phyloP scores from a whole-genome alignment of 352 stramenopile species.

The Globisporangium canariense region DNA sequence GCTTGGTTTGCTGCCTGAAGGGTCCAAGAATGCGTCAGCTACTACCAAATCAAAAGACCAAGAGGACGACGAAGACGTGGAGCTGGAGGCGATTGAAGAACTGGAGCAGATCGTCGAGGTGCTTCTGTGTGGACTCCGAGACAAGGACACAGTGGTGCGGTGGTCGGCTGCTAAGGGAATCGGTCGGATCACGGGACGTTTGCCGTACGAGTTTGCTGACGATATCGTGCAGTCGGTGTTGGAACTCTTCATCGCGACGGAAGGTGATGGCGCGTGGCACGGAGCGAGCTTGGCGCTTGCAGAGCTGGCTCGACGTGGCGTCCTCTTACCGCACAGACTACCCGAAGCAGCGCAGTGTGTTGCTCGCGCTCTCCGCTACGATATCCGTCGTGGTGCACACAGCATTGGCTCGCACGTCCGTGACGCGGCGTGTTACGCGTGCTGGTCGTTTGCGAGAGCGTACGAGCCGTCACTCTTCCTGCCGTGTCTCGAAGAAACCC shows the following conservation, averaged over 20 bases:
- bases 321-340: conserved; percentile 93
- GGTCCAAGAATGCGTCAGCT: background rate
- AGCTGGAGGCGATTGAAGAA: conserved; percentile 90
- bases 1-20: conserved; percentile 26
- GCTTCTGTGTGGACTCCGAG: conserved; percentile 82
- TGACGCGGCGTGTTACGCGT: conserved; percentile 97
- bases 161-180: conserved; percentile 99
- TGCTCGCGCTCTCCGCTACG: conserved; percentile 90
- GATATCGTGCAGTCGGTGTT: conserved; percentile 97
- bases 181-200: conserved; percentile 92
- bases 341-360: conserved; percentile 92
- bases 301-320: conserved; percentile 92
- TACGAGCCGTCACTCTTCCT: conserved; percentile 91
- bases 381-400: conserved; percentile 92
- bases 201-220: conserved; percentile 93
- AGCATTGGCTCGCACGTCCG: conserved; percentile 96
- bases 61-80: conserved; percentile 40
- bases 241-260: conserved; percentile 90
- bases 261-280: conserved; percentile 96
- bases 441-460: conserved; percentile 96
- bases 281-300: conserved; percentile 96
- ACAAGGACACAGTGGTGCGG: conserved; percentile 97
- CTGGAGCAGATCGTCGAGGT: conserved; percentile 97
- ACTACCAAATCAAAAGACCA: conserved; percentile 4
- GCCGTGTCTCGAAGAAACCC: conserved; percentile 82